Percentiles rank a stretch among this genome's conserved stretches.
Conservation (phyloP, 1,284 basidiomycete genomes). For the Marasmius tenuissimus region DNA sequence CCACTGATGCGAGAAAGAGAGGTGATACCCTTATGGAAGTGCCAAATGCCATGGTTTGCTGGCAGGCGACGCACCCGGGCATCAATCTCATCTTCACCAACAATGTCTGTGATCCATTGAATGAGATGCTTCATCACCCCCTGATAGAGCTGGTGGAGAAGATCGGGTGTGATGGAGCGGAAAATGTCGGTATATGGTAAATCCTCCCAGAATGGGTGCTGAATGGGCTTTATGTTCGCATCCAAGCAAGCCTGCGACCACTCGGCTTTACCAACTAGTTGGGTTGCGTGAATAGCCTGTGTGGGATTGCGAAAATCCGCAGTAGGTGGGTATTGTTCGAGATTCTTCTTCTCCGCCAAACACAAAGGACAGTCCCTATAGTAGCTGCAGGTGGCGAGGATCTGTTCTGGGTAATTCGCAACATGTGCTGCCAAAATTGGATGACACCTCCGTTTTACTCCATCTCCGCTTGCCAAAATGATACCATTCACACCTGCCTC, state of each 20-base stretch:
- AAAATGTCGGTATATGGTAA: neutral
- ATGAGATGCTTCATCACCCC: neutral
- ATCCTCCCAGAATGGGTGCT: neutral
- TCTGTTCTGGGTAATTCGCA: conserved; percentile 7
- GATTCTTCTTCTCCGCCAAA: too few relatives aligned
- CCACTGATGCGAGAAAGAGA: neutral
- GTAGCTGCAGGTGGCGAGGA: conserved; percentile 6
- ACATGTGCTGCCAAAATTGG: conserved; percentile 3
- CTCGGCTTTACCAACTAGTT: too few relatives aligned
- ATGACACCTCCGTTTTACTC: neutral
- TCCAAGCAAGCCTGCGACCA: too few relatives aligned
- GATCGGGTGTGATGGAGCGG: neutral
- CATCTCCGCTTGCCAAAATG: conserved; percentile 4
- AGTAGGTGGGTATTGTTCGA: too few relatives aligned
- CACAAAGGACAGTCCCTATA: too few relatives aligned
- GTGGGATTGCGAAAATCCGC: too few relatives aligned
- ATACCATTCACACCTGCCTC: neutral
- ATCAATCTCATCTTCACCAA: neutral
- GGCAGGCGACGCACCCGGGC: neutral
- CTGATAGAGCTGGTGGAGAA: neutral
- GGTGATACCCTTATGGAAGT: neutral
- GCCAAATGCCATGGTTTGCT: neutral
- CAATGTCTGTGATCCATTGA: neutral
- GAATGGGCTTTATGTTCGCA: too few relatives aligned
- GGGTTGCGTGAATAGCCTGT: too few relatives aligned